These are phyloP conservation scores for Fonsecaea multimorphosa DNA, from an alignment of 2,329 filamentous ascomycete species.

Conservation along the genomic window DNA sequence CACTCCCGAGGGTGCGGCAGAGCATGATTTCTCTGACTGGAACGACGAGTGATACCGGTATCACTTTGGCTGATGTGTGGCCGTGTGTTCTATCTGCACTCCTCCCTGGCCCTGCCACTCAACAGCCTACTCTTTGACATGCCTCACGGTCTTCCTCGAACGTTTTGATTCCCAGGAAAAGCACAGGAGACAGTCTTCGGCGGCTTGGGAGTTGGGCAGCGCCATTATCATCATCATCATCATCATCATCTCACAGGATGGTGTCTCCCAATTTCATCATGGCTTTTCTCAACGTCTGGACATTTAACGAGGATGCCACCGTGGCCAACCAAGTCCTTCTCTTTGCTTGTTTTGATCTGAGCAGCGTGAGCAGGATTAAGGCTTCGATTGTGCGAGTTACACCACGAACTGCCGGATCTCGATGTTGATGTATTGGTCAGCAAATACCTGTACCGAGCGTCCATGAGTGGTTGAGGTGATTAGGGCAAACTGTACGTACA, in stretches of 20 bases:
- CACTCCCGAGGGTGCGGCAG: conserved; percentile 10
- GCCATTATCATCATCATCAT: not conserved
- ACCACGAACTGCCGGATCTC: not conserved
- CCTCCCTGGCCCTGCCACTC: not conserved
- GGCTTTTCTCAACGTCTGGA: not conserved
- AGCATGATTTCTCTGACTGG: not conserved
- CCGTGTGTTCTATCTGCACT: not conserved
- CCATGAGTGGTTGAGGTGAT: not conserved
- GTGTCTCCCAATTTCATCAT: not conserved
- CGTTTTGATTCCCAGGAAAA: not conserved
- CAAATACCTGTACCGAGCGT: not conserved
- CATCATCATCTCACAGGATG: not conserved
- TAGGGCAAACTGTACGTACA: not conserved
- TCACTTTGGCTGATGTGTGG: not conserved
- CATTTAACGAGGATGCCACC: not conserved
- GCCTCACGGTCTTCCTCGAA: not conserved
- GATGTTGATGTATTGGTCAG: not conserved
- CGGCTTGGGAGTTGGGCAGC: not conserved
- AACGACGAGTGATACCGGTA: not conserved
- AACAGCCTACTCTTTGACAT: not conserved
- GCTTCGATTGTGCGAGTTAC: not conserved
- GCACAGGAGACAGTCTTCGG: not conserved
- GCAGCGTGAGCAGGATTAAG: not conserved
- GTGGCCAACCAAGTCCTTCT: not conserved
- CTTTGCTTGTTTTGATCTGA: too few relatives aligned